These are phyloP conservation scores for Diaporthe sp. DNA, from an alignment of 2,329 filamentous ascomycete species.

Conservation along the genomic window DNA sequence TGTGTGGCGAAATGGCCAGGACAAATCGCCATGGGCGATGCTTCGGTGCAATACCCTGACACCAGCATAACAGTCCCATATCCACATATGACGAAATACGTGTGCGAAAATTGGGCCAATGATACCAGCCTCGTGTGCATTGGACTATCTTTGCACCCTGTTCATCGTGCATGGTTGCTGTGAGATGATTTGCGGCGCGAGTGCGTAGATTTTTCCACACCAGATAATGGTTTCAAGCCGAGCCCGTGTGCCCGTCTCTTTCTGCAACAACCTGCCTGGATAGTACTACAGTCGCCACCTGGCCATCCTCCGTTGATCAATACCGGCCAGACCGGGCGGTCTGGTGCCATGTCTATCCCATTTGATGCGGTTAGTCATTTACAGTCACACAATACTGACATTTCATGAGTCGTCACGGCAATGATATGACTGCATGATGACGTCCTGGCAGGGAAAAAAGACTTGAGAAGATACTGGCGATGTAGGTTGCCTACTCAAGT, in stretches of 20 bases:
- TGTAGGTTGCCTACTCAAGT: background rate
- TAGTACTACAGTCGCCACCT: too few relatives aligned
- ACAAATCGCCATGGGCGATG: background rate
- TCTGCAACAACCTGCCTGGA: too few relatives aligned
- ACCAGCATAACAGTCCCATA: background rate
- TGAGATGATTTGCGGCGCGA: background rate
- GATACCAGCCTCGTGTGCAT: background rate
- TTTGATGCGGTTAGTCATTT: background rate
- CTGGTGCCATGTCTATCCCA: background rate
- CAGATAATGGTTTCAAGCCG: too few relatives aligned
- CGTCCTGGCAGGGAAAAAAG: background rate
- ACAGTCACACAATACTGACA: background rate
- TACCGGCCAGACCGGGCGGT: background rate
- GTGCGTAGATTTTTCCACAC: background rate
- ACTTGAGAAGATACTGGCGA: too few relatives aligned
- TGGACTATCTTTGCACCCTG: background rate
- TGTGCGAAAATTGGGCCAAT: background rate
- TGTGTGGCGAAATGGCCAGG: background rate
- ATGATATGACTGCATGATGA: slow-evolving; percentile 22
- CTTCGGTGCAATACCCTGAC: background rate
- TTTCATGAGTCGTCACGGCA: background rate
- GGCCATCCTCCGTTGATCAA: background rate
- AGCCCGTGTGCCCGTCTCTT: too few relatives aligned
- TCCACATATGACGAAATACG: slow-evolving; percentile 4
- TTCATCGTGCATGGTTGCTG: background rate